Evolutionary conservation across 73 alveolate genomes (phyloP), one percentile per base, ranked within the genome.

Genomic region (Symbiodinium natans): DNA sequence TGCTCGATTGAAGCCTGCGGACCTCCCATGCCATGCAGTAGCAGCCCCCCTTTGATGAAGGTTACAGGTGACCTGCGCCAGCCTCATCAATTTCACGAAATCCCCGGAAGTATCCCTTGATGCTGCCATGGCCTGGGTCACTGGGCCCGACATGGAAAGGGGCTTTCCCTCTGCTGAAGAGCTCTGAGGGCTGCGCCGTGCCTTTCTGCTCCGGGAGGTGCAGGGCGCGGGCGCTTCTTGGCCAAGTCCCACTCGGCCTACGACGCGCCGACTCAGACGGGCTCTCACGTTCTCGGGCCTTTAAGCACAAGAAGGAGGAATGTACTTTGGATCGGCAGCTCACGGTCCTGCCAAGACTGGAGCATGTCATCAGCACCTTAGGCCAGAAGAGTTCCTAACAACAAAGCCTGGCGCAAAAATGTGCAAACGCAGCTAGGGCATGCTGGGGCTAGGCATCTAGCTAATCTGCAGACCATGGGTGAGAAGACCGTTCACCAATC

Each of bases 191-290:
- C 75, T 15, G 9, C 27, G 74, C 95, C 95, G 41, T 88, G 41
- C 48, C 95, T 88, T 41, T 88, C 95, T 19, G 95, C 95, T 52
- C 95, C 95, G 13, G 95, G 95, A 59, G 95, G 95, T 29, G 95
- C 95, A 13, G 95, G 95, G 36, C 95, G 95, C 23, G 95, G 95
- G 13, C 95, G 63, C 48, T 39, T 56, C 73, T 88, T 88, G 41
- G 95, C 95, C 95, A 88, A 40, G 86, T 88, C 95, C 95, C 95
- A 88, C 71, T 88, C 95, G 23, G 95, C 95, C 95, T 88, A 27
- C 59, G 59, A n/a, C n/a, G n/a, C n/a, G n/a, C n/a, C n/a, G n/a
- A n/a, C n/a, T n/a, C n/a, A n/a, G n/a, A n/a, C n/a, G n/a, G n/a
- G n/a, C n/a, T n/a, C 59, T 46, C 59, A 46, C 59, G 6, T 6